Evolutionary conservation across 306 rosid species (phyloP).

Genomic region (Cucumis cinereus): DNA sequence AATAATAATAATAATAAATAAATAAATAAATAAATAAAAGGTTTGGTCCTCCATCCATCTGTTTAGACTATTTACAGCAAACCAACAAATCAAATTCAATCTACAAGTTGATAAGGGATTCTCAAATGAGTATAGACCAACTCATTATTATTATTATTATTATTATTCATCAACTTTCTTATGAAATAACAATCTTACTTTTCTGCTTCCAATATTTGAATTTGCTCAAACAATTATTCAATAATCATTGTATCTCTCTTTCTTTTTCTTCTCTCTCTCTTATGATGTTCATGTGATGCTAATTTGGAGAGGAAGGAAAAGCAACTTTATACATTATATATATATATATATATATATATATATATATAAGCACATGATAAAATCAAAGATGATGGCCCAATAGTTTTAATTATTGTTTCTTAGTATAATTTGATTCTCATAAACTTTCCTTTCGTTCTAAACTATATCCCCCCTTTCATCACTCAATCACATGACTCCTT

Average conservation of each 20-base stretch:
- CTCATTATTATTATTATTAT: neutral
- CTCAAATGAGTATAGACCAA: conserved; percentile 11
- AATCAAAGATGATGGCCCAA: conserved; percentile 22
- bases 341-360: neutral
- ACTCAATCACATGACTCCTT: conserved; percentile 50
- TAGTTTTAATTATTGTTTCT: conserved; percentile 17
- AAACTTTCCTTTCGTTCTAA: conserved; percentile 49
- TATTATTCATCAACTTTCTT: neutral
- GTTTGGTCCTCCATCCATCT: too few relatives aligned
- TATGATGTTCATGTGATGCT: conserved; percentile 26
- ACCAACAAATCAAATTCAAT: neutral
- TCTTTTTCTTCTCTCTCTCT: neutral
- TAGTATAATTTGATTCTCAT: conserved; percentile 4
- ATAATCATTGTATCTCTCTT: neutral
- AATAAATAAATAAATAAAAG: too few relatives aligned
- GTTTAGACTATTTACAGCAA: too few relatives aligned
- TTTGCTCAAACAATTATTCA: neutral
- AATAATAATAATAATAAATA: too few relatives aligned
- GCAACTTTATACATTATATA: neutral
- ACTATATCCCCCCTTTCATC: conserved; percentile 25
- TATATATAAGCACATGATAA: conserved; percentile 18
- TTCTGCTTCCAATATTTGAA: neutral
- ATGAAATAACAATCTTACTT: neutral
- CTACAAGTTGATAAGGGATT: conserved; percentile 3
- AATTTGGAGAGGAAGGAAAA: conserved; percentile 40